A percentile compares a stretch with the other conserved stretches of the same genome.
Conservation (phyloP, 2,329 filamentous ascomycete species). For the Chalara sp. region DNA sequence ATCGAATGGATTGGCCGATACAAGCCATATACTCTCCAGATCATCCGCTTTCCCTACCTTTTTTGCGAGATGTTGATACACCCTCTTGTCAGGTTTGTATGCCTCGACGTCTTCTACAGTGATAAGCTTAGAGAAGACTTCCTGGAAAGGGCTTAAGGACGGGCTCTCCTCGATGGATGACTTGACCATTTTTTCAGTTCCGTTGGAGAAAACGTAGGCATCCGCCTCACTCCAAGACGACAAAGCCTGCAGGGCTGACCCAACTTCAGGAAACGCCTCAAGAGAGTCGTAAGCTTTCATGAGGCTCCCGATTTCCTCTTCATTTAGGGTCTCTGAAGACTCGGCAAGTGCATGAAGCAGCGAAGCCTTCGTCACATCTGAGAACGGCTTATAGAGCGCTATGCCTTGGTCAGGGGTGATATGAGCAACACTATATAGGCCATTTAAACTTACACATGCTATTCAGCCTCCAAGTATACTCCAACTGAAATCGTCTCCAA, state of each 20-base stretch:
- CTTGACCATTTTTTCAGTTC: slow-evolving; percentile 54
- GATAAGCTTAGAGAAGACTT: slow-evolving; percentile 46
- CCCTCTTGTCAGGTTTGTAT: slow-evolving; percentile 59
- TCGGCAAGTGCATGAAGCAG: slow-evolving; percentile 60
- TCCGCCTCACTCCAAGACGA: slow-evolving; percentile 28
- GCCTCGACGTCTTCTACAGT: slow-evolving; percentile 52
- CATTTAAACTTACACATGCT: slow-evolving; percentile 56
- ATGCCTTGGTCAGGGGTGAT: neutral
- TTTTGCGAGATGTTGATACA: slow-evolving; percentile 45
- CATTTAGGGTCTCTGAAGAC: slow-evolving; percentile 37
- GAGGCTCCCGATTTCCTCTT: slow-evolving; percentile 39
- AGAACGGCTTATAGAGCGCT: slow-evolving; percentile 59
- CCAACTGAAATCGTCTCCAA: slow-evolving; percentile 60
- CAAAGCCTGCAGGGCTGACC: slow-evolving; percentile 43
- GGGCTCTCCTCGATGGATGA: slow-evolving; percentile 52
- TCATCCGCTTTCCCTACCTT: slow-evolving; percentile 23
- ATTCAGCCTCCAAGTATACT: slow-evolving; percentile 71
- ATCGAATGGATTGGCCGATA: slow-evolving; percentile 71
- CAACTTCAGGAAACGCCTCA: slow-evolving; percentile 57
- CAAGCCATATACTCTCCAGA: slow-evolving; percentile 54
- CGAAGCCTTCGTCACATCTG: slow-evolving; percentile 53
- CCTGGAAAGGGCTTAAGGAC: slow-evolving; percentile 41
- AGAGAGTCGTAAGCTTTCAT: slow-evolving; percentile 61
- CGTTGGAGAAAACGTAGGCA: slow-evolving; percentile 65
- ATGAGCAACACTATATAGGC: neutral